These are phyloP conservation scores for Plasmodium sp. DNA, from an alignment of 169 alveolate species.

Conservation along the genomic window DNA sequence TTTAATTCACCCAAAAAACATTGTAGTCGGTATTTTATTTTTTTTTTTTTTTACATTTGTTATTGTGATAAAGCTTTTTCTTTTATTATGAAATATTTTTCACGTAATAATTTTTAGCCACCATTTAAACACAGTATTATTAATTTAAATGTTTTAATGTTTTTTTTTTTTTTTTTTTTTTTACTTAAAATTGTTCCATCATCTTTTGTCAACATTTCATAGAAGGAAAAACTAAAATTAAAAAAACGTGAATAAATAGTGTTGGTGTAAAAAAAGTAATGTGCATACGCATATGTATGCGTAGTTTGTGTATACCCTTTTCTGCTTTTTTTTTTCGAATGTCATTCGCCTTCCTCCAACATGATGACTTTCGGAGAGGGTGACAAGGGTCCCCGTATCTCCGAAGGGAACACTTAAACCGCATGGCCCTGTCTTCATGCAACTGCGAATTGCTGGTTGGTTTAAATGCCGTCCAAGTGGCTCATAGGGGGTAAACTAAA, in stretches of 20 bases:
- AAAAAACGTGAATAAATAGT: constrained; percentile 1
- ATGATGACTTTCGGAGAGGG: not conserved
- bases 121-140: constrained; percentile 17
- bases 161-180: constrained; percentile 26
- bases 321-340: not conserved
- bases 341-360: not conserved
- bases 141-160: constrained; percentile 38
- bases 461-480: not conserved
- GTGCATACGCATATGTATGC: not conserved
- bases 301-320: not conserved
- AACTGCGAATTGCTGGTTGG: not conserved
- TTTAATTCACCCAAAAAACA: constrained; percentile 37
- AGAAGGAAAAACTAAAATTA: constrained; percentile 25
- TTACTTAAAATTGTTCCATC: constrained; percentile 41
- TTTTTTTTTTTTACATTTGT: constrained; percentile 1
- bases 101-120: constrained; percentile 40
- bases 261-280: not conserved
- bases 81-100: constrained; percentile 57
- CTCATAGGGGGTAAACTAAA: not conserved
- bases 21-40: constrained; percentile 1
- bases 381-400: not conserved
- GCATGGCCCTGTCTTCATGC: not conserved
- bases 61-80: constrained; percentile 40
- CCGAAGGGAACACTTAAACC: not conserved
- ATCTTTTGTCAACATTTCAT: constrained; percentile 22